Conservation (phyloP, 805 yeast species). For the Yarrowia osloensis region DNA sequence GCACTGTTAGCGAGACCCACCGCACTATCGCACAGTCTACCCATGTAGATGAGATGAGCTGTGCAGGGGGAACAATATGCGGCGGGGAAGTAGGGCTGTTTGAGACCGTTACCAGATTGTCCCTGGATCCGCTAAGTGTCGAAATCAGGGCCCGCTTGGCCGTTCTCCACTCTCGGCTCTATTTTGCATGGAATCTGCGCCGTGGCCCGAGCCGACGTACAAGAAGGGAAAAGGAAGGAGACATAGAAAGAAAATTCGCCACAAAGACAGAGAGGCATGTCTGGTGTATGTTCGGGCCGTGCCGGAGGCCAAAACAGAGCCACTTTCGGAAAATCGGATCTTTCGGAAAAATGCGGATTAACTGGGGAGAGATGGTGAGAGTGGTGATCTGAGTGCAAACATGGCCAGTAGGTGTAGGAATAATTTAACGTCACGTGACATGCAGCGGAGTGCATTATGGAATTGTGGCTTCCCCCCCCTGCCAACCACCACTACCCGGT, state of each 20-base stretch:
- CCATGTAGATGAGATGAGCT: neutral
- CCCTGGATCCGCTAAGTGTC: too few species aligned
- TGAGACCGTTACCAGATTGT: too few species aligned
- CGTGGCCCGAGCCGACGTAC: neutral
- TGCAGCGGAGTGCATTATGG: too few species aligned
- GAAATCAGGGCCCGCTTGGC: too few species aligned
- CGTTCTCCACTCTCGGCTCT: neutral
- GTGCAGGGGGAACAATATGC: neutral
- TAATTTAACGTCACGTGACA: too few species aligned
- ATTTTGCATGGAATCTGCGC: neutral
- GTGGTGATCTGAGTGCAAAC: too few species aligned
- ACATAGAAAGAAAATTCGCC: neutral
- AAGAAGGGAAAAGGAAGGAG: neutral
- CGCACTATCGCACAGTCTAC: neutral
- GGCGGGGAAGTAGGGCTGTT: too few species aligned
- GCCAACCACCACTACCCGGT: too few species aligned
- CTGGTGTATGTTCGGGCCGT: constrained; percentile 3
- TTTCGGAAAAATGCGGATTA: neutral
- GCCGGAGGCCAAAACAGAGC: neutral
- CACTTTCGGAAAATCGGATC: neutral
- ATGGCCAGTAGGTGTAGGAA: too few species aligned
- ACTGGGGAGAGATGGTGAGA: neutral
- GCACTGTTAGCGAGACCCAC: neutral
- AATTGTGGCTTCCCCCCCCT: too few species aligned
- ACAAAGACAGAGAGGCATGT: neutral